Evolutionary conservation across 2,329 filamentous ascomycete genomes (phyloP).

Genomic region (Didymellaceae sp.): DNA sequence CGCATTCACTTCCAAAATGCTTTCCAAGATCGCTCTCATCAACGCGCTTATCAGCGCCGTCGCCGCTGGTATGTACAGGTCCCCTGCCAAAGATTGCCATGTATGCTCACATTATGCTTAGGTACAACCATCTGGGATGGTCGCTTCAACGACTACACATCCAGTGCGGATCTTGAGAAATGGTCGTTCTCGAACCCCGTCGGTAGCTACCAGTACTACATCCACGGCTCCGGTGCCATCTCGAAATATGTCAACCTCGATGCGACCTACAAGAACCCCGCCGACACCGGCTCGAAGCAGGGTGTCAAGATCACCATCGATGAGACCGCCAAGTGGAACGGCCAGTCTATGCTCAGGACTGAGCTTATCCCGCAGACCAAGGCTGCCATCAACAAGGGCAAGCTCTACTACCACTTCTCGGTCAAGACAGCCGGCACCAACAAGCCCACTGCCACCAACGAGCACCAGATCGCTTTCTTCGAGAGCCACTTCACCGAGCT

Average conservation of each 20-base stretch:
- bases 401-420: constrained; percentile 75
- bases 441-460: constrained; percentile 65
- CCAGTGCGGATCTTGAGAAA: constrained; percentile 61
- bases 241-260: constrained; percentile 69
- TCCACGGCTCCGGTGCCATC: constrained; percentile 67
- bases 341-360: constrained; percentile 72
- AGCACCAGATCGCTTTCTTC: constrained; percentile 71
- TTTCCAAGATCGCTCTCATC: constrained; percentile 40
- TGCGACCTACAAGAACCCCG: constrained; percentile 70
- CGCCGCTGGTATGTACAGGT: constrained; percentile 41
- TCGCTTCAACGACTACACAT: constrained; percentile 66
- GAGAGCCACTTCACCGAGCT: constrained; percentile 78
- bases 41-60: constrained; percentile 43
- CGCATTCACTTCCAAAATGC: constrained; percentile 34
- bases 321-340: constrained; percentile 71
- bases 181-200: constrained; percentile 73
- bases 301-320: constrained; percentile 74
- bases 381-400: constrained; percentile 68
- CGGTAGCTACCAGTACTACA: constrained; percentile 78
- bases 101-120: constrained; percentile 14
- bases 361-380: constrained; percentile 76
- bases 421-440: constrained; percentile 66
- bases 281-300: constrained; percentile 66
- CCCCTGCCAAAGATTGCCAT: neutral
- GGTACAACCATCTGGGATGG: constrained; percentile 68